Evolutionary conservation across 495 filamentous ascomycete genomes (phyloP).

Genomic region (Aspergillus egyptiacus): DNA sequence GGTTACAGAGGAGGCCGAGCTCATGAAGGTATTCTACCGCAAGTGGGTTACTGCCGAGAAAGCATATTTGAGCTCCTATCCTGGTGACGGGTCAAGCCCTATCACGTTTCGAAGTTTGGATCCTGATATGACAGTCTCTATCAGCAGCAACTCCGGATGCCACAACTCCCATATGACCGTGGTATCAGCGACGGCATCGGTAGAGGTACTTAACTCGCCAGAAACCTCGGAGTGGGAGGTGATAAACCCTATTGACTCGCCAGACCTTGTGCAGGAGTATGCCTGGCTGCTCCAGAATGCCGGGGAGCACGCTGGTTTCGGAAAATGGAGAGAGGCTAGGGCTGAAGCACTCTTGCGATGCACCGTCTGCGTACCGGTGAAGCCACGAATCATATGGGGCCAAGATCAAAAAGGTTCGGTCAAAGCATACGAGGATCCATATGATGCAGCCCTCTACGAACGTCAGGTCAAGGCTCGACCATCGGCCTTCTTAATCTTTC

Average conservation of each 20-base stretch:
- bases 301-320: constrained; percentile 15
- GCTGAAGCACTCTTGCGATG: constrained; percentile 13
- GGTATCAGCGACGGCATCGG: constrained; percentile 19
- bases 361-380: constrained; percentile 36
- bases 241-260: constrained; percentile 17
- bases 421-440: constrained; percentile 42
- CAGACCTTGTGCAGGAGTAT: constrained; percentile 20
- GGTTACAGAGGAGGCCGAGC: not conserved
- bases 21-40: constrained; percentile 23
- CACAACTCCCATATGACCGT: constrained; percentile 26
- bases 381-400: constrained; percentile 39
- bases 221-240: constrained; percentile 18
- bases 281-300: constrained; percentile 31
- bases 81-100: not conserved
- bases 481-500: constrained; percentile 39
- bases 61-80: constrained; percentile 11
- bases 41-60: constrained; percentile 16
- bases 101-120: constrained; percentile 16
- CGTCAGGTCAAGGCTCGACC: constrained; percentile 45
- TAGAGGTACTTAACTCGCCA: constrained; percentile 9
- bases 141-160: constrained; percentile 18
- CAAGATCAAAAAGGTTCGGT: constrained; percentile 16
- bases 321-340: constrained; percentile 23
- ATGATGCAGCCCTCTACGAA: constrained; percentile 42
- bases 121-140: constrained; percentile 6